Conservation (phyloP, 2,329 filamentous ascomycete genomes). For the Penicillium hordei region DNA sequence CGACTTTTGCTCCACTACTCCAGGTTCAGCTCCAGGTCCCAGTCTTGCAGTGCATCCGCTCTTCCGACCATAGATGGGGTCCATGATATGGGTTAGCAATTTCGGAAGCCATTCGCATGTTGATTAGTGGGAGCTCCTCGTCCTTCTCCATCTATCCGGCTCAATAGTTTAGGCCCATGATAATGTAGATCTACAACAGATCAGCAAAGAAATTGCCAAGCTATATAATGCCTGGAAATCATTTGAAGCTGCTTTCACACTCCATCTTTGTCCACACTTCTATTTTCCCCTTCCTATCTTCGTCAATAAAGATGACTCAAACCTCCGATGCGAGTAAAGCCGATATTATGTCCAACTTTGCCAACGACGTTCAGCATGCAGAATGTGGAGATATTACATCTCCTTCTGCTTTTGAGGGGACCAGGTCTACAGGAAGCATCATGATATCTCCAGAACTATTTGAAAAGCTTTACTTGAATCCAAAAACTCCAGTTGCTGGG, state of each 20-base stretch:
- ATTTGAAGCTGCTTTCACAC: not conserved
- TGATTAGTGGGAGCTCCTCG: not conserved
- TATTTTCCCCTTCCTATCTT: not conserved
- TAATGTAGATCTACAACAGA: not conserved
- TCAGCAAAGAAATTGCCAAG: not conserved
- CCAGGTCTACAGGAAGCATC: not conserved
- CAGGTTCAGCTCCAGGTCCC: not conserved
- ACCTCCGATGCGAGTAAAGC: not conserved
- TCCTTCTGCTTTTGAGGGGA: not conserved
- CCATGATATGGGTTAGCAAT: too few species aligned
- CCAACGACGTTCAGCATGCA: not conserved
- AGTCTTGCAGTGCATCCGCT: not conserved
- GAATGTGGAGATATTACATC: not conserved
- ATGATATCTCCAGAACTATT: not conserved
- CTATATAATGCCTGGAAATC: not conserved
- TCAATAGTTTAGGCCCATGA: not conserved
- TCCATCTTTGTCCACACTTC: not conserved
- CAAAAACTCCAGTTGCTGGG: not conserved
- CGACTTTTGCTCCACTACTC: not conserved
- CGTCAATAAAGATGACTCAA: not conserved
- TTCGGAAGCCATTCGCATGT: not conserved
- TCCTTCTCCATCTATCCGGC: not conserved
- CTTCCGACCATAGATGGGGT: not conserved
- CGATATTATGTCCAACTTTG: not conserved
- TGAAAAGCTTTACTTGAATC: not conserved